Base-by-base conservation (phyloP, 148 eudicot genomes). In the Cornus suecica region DNA sequence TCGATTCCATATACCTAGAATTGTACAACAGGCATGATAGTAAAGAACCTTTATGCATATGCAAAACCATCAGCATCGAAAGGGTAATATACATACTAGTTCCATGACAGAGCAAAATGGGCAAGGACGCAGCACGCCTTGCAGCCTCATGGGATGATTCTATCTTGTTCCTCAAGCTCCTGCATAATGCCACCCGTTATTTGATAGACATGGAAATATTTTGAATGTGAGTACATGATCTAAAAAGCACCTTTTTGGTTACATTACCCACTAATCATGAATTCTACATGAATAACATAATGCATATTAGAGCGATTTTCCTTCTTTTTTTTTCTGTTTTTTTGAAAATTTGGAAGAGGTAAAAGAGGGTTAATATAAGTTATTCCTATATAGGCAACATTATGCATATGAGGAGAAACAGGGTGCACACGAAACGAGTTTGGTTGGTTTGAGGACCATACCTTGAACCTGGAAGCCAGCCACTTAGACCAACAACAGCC, bases 381-480 rank as follows among this genome's bases (percentile, higher is more conserved):
- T 8, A 20, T 18, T 58, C 62, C 23, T 58, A 58, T 25, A 58
- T 58, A 58, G 62, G n/a, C 62, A 20, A 58, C 24, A 58, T 22
- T 1, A 58, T 58, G 24, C 24, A 22, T 14, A 58, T 5, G 24
- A 58, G 23, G 24, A 58, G 62, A 18, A n/a, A 58, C 25, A 58
- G 24, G 25, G 7, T 37, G 42, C 42, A 37, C n/a, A n/a, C n/a
- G n/a, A n/a, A n/a, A n/a, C 8, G 42, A 18, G 10, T 58, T 34
- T 27, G 65, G 22, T 14, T 20, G 25, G 24, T 8, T 61, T 24
- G 22, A 63, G 15, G 69, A 32, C 34, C 34, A 26, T 81, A 95
- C 99, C 99, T 91, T 77, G 90, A 82, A 83, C 89, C 84, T 15
- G 99, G 99, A 83, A 96, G 99, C 98, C 99, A 96, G 15, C 97